A percentile compares a stretch with the other conserved stretches of the same genome.
These are phyloP conservation scores for Lecanicillium sp. DNA, from an alignment of 2,329 filamentous ascomycete species.

Conservation along the genomic window DNA sequence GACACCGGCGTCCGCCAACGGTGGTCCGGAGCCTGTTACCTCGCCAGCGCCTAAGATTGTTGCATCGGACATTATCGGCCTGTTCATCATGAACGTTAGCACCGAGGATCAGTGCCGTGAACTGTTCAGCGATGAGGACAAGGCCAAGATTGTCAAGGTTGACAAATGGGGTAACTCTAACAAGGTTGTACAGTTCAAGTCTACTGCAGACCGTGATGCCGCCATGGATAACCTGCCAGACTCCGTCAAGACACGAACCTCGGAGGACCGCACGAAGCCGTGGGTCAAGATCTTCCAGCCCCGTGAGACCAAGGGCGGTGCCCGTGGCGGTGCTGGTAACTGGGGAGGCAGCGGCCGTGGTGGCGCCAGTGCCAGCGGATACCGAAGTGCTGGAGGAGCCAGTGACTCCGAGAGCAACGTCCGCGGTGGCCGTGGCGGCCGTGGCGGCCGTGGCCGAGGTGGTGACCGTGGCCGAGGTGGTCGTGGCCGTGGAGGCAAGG, in stretches of 20 bases:
- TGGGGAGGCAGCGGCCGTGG: constrained; percentile 63
- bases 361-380: constrained; percentile 60
- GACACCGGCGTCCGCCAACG: constrained; percentile 43
- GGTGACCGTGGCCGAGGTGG: constrained; percentile 52
- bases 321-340: constrained; percentile 59
- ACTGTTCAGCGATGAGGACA: constrained; percentile 78
- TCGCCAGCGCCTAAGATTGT: constrained; percentile 55
- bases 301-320: constrained; percentile 51
- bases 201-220: constrained; percentile 69
- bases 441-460: constrained; percentile 51
- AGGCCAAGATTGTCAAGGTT: constrained; percentile 69
- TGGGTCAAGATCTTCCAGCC: constrained; percentile 79
- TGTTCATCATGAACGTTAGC: constrained; percentile 85
- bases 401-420: constrained; percentile 58
- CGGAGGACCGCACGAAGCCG: constrained; percentile 70
- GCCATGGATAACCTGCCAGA: constrained; percentile 69
- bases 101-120: constrained; percentile 77
- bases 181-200: constrained; percentile 83
- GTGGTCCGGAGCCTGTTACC: constrained; percentile 46
- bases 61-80: constrained; percentile 65
- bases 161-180: constrained; percentile 74
- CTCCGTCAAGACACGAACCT: constrained; percentile 67
- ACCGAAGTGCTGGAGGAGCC: constrained; percentile 76
- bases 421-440: constrained; percentile 49
- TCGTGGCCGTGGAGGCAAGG: constrained; percentile 52